A percentile compares a stretch with the other conserved stretches of the same genome.
phyloP scores from a whole-genome alignment of 2,329 filamentous ascomycete genomes.

The Colletotrichum sp. region DNA sequence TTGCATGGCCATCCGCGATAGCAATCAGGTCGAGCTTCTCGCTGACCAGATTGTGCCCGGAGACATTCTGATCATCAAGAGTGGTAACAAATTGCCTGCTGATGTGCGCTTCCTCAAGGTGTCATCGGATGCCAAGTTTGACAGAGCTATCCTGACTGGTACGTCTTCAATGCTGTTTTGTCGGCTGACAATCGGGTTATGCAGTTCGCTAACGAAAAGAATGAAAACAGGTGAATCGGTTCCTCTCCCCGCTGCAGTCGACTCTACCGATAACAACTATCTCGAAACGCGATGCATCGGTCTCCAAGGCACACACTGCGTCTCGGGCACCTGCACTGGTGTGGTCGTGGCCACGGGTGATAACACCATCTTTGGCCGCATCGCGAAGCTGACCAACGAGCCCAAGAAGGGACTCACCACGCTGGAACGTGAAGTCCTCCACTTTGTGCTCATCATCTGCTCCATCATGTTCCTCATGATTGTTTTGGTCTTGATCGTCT shows the following conservation, averaged over 20 bases:
- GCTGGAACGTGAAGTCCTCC: conserved; percentile 73
- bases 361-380: conserved; percentile 75
- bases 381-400: conserved; percentile 74
- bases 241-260: conserved; percentile 66
- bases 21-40: conserved; percentile 50
- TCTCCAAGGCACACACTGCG: conserved; percentile 80
- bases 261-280: conserved; percentile 75
- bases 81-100: conserved; percentile 76
- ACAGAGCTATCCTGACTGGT: conserved; percentile 75
- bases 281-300: conserved; percentile 79
- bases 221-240: conserved; percentile 61
- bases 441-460: conserved; percentile 75
- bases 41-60: conserved; percentile 73
- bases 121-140: conserved; percentile 73
- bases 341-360: conserved; percentile 77
- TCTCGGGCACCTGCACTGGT: conserved; percentile 69
- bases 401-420: conserved; percentile 72
- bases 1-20: conserved; percentile 69
- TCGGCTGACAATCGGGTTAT: background rate
- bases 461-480: conserved; percentile 71
- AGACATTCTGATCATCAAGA: conserved; percentile 71
- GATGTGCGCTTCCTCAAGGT: conserved; percentile 74
- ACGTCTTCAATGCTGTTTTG: conserved; percentile 20
- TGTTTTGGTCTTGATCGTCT: conserved; percentile 67
- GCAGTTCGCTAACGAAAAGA: background rate